Evolutionary conservation across 2,329 filamentous ascomycete species (phyloP).

Genomic region (Colletotrichum filicis): DNA sequence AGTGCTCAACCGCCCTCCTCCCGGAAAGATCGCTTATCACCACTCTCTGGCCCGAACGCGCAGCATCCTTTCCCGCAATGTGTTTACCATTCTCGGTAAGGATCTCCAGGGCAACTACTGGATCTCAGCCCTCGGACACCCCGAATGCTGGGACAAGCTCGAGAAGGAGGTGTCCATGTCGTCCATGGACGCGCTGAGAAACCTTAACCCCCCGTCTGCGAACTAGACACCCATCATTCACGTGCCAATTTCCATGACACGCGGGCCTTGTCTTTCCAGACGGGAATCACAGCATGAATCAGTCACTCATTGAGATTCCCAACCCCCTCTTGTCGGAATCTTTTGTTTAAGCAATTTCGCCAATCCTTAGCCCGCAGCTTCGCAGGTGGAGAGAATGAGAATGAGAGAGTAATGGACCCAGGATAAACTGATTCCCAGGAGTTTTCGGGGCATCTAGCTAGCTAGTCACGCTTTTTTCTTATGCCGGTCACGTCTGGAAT

Average conservation of each 20-base stretch:
- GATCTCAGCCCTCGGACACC: slow-evolving; percentile 38
- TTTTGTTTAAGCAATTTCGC: neutral
- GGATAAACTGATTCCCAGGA: neutral
- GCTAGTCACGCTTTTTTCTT: neutral
- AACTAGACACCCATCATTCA: neutral
- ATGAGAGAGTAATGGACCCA: neutral
- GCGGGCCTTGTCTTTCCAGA: neutral
- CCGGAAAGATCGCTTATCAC: slow-evolving; percentile 30
- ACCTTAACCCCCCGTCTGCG: neutral
- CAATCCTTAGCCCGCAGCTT: neutral
- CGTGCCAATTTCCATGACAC: neutral
- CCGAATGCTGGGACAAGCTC: slow-evolving; percentile 41
- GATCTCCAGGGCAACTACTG: slow-evolving; percentile 43
- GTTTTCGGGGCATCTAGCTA: neutral
- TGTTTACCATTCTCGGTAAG: slow-evolving; percentile 40
- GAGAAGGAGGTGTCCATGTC: slow-evolving; percentile 37
- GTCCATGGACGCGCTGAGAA: neutral
- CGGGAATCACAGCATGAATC: neutral
- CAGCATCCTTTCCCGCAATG: slow-evolving; percentile 28
- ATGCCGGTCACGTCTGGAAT: neutral
- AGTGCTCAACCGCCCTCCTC: slow-evolving; percentile 8
- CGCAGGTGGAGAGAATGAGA: neutral
- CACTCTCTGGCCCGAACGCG: slow-evolving; percentile 30
- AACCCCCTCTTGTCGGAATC: neutral
- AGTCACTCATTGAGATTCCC: neutral